Evolutionary conservation across 2,329 filamentous ascomycete species (phyloP).

Genomic region (Aspergillus carbonarius): DNA sequence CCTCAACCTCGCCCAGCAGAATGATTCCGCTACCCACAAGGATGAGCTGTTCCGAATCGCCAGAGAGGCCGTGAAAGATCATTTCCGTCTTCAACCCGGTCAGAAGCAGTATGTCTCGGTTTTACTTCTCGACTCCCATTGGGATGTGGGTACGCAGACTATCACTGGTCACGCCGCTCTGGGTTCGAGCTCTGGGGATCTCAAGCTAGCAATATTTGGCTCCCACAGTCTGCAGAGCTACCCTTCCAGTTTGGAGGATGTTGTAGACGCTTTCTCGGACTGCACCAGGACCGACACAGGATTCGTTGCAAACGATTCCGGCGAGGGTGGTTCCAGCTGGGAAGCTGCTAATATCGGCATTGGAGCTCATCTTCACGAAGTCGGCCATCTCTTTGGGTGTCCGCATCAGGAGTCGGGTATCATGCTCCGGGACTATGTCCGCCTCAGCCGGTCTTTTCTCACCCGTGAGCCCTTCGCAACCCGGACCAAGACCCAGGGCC

Average conservation of each 20-base stretch:
- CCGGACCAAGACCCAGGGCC: constrained; percentile 77
- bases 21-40: constrained; percentile 65
- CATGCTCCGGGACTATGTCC: constrained; percentile 87
- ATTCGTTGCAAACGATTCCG: constrained; percentile 79
- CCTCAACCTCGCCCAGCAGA: constrained; percentile 75
- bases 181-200: constrained; percentile 69
- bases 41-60: constrained; percentile 76
- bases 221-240: constrained; percentile 92
- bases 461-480: constrained; percentile 82
- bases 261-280: constrained; percentile 83
- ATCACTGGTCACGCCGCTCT: constrained; percentile 80
- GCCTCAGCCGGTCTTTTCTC: constrained; percentile 78
- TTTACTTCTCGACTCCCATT: constrained; percentile 82
- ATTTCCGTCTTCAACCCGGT: constrained; percentile 72
- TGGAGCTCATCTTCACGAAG: constrained; percentile 87
- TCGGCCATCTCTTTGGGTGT: constrained; percentile 85
- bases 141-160: constrained; percentile 70
- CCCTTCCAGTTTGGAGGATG: constrained; percentile 82
- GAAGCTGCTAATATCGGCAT: constrained; percentile 94
- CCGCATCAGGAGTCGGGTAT: constrained; percentile 87
- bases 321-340: constrained; percentile 87
- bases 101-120: constrained; percentile 88
- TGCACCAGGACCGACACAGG: constrained; percentile 84
- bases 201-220: constrained; percentile 86
- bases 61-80: constrained; percentile 70